Conservation (phyloP, 345 rosid genomes). For the Excoecaria cochinchinensis region DNA sequence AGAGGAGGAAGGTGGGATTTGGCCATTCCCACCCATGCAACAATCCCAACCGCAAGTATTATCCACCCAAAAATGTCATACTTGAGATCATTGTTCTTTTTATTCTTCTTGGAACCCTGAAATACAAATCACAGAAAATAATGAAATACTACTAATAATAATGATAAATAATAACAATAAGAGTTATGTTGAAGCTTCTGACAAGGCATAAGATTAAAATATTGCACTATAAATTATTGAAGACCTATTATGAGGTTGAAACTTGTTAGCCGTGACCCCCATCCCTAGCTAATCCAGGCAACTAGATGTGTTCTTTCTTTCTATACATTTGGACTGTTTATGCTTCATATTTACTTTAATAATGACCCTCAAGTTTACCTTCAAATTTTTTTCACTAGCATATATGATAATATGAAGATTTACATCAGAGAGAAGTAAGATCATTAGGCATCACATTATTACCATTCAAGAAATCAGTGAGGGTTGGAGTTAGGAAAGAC, state of each 20-base stretch:
- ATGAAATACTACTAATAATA: neutral
- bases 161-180: neutral
- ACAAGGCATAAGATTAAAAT: neutral
- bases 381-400: neutral
- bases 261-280: neutral
- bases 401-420: neutral
- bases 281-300: neutral
- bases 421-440: neutral
- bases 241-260: neutral
- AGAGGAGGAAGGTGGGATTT: slow-evolving; percentile 23
- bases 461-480: too few species aligned
- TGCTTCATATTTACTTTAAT: neutral
- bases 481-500: neutral
- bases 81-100: slow-evolving; percentile 22
- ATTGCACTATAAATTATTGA: neutral
- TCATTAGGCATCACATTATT: neutral
- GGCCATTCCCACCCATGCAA: slow-evolving; percentile 31
- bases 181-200: neutral
- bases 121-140: neutral
- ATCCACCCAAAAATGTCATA: slow-evolving; percentile 31
- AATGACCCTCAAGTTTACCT: neutral
- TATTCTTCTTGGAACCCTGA: slow-evolving; percentile 30
- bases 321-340: neutral
- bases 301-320: neutral
- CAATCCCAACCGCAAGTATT: slow-evolving; percentile 31